Conservation (phyloP, 805 yeast genomes). For the Naumovozyma dairenensis region DNA sequence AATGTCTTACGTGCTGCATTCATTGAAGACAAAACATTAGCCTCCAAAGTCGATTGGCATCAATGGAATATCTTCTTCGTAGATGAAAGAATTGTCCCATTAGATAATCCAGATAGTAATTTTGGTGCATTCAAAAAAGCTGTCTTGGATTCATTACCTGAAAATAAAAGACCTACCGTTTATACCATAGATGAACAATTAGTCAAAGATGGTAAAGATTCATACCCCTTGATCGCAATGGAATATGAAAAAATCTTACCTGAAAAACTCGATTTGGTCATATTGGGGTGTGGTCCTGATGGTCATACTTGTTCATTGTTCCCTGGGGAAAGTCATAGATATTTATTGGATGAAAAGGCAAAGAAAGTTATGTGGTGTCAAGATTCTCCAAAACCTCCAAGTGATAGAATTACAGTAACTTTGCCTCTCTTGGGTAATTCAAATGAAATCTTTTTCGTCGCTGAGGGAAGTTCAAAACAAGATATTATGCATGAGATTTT, state of each 20-base stretch:
- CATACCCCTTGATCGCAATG: conserved; percentile 47
- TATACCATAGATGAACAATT: conserved; percentile 56
- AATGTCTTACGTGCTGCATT: conserved; percentile 56
- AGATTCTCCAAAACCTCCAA: conserved; percentile 91
- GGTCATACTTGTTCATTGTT: conserved; percentile 92
- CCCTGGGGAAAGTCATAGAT: conserved; percentile 56
- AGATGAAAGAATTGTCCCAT: conserved; percentile 84
- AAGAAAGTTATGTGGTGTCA: conserved; percentile 52
- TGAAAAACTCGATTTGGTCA: conserved; percentile 45
- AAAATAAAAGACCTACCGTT: conserved; percentile 38
- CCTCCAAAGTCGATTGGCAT: conserved; percentile 46
- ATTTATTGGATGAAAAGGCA: conserved; percentile 42
- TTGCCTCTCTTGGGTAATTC: conserved; percentile 54
- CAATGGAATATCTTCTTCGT: conserved; percentile 78
- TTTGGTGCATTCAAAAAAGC: conserved; percentile 64
- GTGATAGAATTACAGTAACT: conserved; percentile 83
- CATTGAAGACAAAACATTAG: conserved; percentile 42
- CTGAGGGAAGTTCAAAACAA: conserved; percentile 82
- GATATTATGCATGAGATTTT: conserved; percentile 63
- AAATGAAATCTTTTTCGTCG: conserved; percentile 62
- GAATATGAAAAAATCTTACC: conserved; percentile 57
- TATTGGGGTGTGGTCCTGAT: conserved; percentile 91
- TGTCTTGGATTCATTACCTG: conserved; percentile 44
- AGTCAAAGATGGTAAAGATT: conserved; percentile 44
- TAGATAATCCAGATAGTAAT: conserved; percentile 76